A percentile compares a stretch with the other conserved stretches of the same genome.
phyloP scores from a whole-genome alignment of 805 yeast species.

The Schizosaccharomyces cryophilus region DNA sequence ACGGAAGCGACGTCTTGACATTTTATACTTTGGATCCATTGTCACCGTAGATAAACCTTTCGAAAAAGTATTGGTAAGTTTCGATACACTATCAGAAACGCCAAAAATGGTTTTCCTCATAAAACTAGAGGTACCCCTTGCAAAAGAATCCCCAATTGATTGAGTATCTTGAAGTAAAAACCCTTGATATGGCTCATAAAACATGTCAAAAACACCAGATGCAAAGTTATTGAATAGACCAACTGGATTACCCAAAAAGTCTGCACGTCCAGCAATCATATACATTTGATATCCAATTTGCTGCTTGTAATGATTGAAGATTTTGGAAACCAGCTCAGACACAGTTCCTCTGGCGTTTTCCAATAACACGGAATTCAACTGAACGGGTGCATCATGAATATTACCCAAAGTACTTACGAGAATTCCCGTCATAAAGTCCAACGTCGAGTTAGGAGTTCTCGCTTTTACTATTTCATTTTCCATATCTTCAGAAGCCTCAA shows the following conservation, averaged over 20 bases:
- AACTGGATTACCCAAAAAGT: constrained; percentile 88
- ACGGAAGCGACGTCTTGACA: constrained; percentile 45
- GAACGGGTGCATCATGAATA: constrained; percentile 87
- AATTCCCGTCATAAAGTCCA: constrained; percentile 50
- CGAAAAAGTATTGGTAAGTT: constrained; percentile 78
- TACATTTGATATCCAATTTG: constrained; percentile 79
- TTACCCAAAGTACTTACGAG: constrained; percentile 93
- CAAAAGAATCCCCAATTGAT: constrained; percentile 81
- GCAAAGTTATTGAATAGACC: constrained; percentile 81
- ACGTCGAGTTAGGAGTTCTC: constrained; percentile 34
- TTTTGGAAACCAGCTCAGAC: constrained; percentile 41
- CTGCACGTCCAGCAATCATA: constrained; percentile 86
- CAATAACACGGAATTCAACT: constrained; percentile 60
- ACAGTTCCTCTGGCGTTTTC: constrained; percentile 77
- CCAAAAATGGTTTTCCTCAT: constrained; percentile 88
- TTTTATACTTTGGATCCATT: constrained; percentile 65
- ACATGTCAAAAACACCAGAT: constrained; percentile 87
- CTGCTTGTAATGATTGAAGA: constrained; percentile 71
- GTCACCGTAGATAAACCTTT: constrained; percentile 83
- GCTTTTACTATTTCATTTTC: constrained; percentile 30
- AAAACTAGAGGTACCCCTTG: constrained; percentile 87
- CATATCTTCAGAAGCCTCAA: constrained; percentile 64
- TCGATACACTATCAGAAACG: constrained; percentile 74
- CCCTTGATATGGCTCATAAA: constrained; percentile 94
- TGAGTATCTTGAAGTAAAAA: constrained; percentile 86